Percentiles rank a stretch among this genome's conserved stretches.
phyloP scores from a whole-genome alignment of 2,329 filamentous ascomycete species.

The Dothistroma pini region DNA sequence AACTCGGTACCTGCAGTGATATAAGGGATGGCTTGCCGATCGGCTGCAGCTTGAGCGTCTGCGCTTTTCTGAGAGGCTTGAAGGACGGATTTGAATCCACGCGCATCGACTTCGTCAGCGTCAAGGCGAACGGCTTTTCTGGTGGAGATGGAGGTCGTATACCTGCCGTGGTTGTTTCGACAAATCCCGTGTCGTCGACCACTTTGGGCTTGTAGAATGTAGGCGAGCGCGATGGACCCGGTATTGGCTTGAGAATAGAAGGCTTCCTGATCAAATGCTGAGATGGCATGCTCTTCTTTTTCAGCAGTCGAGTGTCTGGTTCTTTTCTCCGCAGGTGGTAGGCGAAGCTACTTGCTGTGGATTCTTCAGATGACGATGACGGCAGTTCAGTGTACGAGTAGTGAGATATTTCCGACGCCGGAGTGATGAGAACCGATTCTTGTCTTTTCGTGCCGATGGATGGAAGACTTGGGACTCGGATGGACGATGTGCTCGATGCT shows the following conservation, averaged over 20 bases:
- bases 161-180: conserved; percentile 12
- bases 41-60: conserved; percentile 9
- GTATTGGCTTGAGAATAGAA: neutral
- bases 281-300: conserved; percentile 29
- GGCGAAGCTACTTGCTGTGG: conserved; percentile 30
- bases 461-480: neutral
- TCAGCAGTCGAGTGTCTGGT: conserved; percentile 26
- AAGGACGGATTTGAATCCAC: conserved; percentile 7
- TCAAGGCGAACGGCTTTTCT: conserved; percentile 10
- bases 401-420: neutral
- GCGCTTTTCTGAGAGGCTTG: conserved; percentile 13
- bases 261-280: conserved; percentile 25
- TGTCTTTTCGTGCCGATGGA: neutral
- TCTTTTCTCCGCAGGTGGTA: conserved; percentile 22
- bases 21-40: neutral
- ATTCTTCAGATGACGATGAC: conserved; percentile 17
- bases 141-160: conserved; percentile 8
- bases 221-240: conserved; percentile 17
- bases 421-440: neutral
- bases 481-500: conserved; percentile 2
- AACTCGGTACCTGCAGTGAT: neutral
- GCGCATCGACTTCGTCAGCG: conserved; percentile 10
- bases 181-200: conserved; percentile 26
- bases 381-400: conserved; percentile 1
- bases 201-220: conserved; percentile 30